Base-by-base conservation (phyloP, 768 basidiomycete genomes). In the Pilatotrama ljubarskyi region DNA sequence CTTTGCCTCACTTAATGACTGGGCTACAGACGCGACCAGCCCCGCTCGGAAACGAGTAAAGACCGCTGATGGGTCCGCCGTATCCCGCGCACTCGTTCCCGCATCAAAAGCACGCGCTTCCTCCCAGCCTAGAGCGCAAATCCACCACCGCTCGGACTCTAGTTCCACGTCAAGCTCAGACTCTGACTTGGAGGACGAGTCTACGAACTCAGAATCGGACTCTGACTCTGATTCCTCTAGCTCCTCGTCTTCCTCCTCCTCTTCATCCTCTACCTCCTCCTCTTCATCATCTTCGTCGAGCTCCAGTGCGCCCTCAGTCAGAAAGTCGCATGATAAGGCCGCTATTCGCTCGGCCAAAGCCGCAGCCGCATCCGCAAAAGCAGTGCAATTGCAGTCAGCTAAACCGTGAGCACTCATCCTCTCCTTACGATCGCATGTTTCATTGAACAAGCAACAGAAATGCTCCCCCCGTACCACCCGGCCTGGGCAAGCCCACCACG, bases 401-500 rank as follows among this genome's bases (percentile, higher is more conserved):
- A 59, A 59, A 17, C 42, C 51, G 58, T 52, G 18, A 26, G 58
- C 41, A 64, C 25, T 55, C 72, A 43, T 59, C 69, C 54, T 43
- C 56, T 41, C 63, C 29, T 61, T 63, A 20, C 32, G 52, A 5
- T 54, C 63, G 62, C 65, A 6, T 65, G 63, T 35, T 49, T 58
- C 38, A 44, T 54, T 25, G 64, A 61, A 65, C 55, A 18, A 41
- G 42, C 51, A 49, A 13, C 38, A 52, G 64, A 42, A 7, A 26
- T 36, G 65, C 18, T 66, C 64, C 66, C 64, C 65, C 26, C 51
- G 78, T 86, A 9, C 84, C 86, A 1, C 86, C 86, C 0, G 86
- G 87, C 3, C 70, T 75, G 22, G 87, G 87, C 14, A 87, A 84
- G 69, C 69, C 80, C 0, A 70, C 80, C 2, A 88, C 87, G 2